phyloP scores from a whole-genome alignment of 768 basidiomycete species.

The Neoboletus subvelutipes region DNA sequence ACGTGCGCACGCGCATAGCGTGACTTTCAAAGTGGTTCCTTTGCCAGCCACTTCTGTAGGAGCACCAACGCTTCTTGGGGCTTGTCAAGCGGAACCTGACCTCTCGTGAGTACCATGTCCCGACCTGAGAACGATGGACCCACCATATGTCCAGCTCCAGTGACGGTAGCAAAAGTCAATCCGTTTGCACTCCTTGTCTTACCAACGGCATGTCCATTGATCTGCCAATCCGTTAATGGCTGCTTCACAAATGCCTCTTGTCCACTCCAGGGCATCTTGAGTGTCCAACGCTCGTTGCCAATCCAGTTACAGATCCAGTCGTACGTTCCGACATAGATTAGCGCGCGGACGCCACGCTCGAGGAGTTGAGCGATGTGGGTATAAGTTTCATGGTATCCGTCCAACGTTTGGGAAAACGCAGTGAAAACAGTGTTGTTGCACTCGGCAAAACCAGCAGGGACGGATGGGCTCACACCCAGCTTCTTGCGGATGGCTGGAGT shows the following conservation, averaged over 20 bases:
- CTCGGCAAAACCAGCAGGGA: constrained; percentile 36
- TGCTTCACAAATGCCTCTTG: constrained; percentile 44
- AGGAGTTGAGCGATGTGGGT: constrained; percentile 48
- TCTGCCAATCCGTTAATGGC: constrained; percentile 55
- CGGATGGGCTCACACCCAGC: constrained; percentile 57
- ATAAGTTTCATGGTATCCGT: constrained; percentile 32
- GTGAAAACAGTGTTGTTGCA: constrained; percentile 40
- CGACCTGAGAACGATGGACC: constrained; percentile 5
- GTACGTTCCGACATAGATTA: constrained; percentile 68
- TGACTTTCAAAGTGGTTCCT: constrained; percentile 10
- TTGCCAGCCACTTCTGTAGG: constrained; percentile 45
- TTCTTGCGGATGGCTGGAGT: constrained; percentile 45
- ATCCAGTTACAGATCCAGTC: constrained; percentile 79
- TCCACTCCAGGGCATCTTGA: constrained; percentile 68
- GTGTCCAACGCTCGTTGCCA: constrained; percentile 71
- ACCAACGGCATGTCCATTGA: constrained; percentile 45
- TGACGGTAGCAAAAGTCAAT: constrained; percentile 61
- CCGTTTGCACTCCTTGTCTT: constrained; percentile 52
- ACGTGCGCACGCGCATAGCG: neutral
- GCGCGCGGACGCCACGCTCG: constrained; percentile 66
- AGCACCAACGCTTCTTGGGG: constrained; percentile 50
- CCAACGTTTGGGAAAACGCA: constrained; percentile 47
- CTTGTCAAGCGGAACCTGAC: constrained; percentile 57
- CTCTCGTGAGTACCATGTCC: neutral
- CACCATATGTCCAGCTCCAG: constrained; percentile 75